Percentiles rank a stretch among this genome's conserved stretches.
These are phyloP conservation scores for Lachancea quebecensis DNA, from an alignment of 805 yeast genomes.

Conservation along the genomic window DNA sequence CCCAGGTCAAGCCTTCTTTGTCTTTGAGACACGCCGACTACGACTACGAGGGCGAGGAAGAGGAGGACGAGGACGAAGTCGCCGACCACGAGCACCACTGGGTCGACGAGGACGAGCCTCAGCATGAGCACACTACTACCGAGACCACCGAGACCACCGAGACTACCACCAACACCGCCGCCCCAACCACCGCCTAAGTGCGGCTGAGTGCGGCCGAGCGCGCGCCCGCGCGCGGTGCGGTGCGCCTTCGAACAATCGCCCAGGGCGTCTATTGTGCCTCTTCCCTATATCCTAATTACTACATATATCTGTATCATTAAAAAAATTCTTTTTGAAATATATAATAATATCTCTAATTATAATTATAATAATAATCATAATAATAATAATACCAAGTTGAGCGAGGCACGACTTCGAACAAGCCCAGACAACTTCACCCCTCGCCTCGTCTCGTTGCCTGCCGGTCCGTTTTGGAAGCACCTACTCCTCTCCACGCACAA, in stretches of 20 bases:
- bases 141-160: not conserved
- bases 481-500: not conserved
- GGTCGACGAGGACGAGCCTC: conserved; percentile 11
- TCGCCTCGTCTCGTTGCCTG: too few relatives aligned
- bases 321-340: not conserved
- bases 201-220: too few relatives aligned
- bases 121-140: conserved; percentile 5
- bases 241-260: not conserved
- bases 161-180: not conserved
- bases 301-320: not conserved
- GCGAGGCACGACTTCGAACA: too few relatives aligned
- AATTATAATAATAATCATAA: too few relatives aligned
- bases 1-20: conserved; percentile 76
- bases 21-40: conserved; percentile 55
- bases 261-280: not conserved
- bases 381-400: not conserved
- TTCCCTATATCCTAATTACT: not conserved
- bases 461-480: too few relatives aligned
- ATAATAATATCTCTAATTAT: too few relatives aligned
- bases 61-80: conserved; percentile 40
- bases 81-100: conserved; percentile 10
- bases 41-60: conserved; percentile 46
- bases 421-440: too few relatives aligned
- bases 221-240: too few relatives aligned
- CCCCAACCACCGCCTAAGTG: not conserved